Evolutionary conservation across 768 basidiomycete species (phyloP).

Genomic region (Mycena capillaripes): DNA sequence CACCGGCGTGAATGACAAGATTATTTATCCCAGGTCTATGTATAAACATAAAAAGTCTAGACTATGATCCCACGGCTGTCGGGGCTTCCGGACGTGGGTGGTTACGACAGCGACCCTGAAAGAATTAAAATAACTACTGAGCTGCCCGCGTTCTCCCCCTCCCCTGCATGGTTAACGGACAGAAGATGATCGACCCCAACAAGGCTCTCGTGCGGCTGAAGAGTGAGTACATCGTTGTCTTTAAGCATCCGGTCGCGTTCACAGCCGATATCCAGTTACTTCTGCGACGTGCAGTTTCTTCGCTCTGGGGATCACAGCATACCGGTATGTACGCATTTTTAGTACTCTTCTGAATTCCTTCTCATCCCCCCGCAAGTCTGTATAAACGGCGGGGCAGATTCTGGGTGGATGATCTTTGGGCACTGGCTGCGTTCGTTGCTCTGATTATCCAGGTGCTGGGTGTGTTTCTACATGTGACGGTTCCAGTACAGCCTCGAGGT

Average conservation of each 20-base stretch:
- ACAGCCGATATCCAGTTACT: background rate
- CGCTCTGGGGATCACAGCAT: background rate
- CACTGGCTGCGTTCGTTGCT: background rate
- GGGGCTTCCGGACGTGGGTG: too few relatives aligned
- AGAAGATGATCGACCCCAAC: conserved; percentile 17
- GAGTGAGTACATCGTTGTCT: background rate
- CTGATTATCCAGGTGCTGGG: background rate
- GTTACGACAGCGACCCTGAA: too few relatives aligned
- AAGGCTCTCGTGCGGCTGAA: conserved; percentile 16
- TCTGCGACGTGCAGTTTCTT: background rate
- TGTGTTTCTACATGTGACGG: background rate
- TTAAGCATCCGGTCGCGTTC: background rate
- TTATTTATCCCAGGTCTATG: too few relatives aligned
- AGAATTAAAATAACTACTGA: too few relatives aligned
- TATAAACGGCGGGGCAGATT: background rate
- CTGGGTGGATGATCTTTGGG: background rate
- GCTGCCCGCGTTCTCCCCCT: too few relatives aligned
- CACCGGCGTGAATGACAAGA: too few relatives aligned
- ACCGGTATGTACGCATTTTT: background rate
- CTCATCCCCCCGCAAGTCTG: background rate
- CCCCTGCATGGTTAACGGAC: too few relatives aligned
- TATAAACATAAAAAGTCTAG: too few relatives aligned
- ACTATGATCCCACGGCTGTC: too few relatives aligned
- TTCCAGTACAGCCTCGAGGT: background rate
- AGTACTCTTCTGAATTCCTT: too few relatives aligned